Percentiles rank a stretch among this genome's conserved stretches.
phyloP scores from a whole-genome alignment of 768 basidiomycete species.

The Trametes sanguinea region DNA sequence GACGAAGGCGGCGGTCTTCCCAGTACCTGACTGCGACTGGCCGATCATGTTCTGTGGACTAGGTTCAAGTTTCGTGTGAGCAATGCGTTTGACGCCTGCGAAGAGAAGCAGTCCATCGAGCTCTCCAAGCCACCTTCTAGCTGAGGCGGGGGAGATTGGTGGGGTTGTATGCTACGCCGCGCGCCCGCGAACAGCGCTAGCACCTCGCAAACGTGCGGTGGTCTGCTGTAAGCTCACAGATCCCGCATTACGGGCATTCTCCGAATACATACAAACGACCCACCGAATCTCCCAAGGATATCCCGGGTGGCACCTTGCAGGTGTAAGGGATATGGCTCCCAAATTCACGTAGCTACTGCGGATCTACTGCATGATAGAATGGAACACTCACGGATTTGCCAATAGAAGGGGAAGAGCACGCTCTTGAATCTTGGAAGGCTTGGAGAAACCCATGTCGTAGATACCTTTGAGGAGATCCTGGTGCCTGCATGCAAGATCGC shows the following conservation, averaged over 20 bases:
- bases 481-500: conserved; percentile 49
- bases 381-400: conserved; percentile 72
- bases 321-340: background rate
- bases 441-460: conserved; percentile 93
- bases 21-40: conserved; percentile 98
- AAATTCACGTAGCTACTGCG: background rate
- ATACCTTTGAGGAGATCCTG: conserved; percentile 90
- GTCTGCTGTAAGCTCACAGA: background rate
- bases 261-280: background rate
- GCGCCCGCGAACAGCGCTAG: background rate
- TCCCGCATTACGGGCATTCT: background rate
- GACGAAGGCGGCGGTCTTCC: conserved; percentile 98
- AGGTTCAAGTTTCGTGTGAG: conserved; percentile 7
- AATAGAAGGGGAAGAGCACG: conserved; percentile 91
- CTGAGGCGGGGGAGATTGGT: background rate
- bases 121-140: background rate
- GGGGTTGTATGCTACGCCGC: background rate
- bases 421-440: conserved; percentile 99
- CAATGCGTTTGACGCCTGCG: background rate
- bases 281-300: background rate
- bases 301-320: background rate
- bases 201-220: background rate
- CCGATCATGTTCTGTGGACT: conserved; percentile 99
- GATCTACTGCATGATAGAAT: background rate
- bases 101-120: background rate